Percentiles rank a stretch among this genome's conserved stretches.
Conservation (phyloP, 805 yeast genomes). For the Sugiyamaella floridensis region DNA sequence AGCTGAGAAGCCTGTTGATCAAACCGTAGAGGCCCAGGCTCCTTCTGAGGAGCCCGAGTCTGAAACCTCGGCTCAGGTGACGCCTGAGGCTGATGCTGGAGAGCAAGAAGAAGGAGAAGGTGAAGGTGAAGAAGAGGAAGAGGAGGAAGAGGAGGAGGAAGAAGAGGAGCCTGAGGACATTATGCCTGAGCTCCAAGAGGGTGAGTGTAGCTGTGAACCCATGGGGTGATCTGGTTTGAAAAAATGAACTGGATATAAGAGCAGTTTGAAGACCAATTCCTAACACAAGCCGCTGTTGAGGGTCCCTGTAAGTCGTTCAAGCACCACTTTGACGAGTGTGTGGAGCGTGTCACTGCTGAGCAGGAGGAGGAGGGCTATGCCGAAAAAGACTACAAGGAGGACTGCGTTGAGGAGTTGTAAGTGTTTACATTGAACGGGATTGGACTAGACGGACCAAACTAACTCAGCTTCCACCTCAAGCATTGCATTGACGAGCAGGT, state of each 20-base stretch:
- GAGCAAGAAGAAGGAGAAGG: slow-evolving; percentile 31
- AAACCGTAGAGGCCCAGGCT: slow-evolving; percentile 4
- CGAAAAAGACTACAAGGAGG: slow-evolving; percentile 79
- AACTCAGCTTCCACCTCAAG: slow-evolving; percentile 69
- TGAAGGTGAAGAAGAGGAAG: slow-evolving; percentile 41
- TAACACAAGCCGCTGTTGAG: slow-evolving; percentile 47
- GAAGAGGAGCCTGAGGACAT: slow-evolving; percentile 66
- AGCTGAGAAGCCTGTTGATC: background rate
- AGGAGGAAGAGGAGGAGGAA: slow-evolving; percentile 52
- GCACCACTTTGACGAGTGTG: slow-evolving; percentile 92
- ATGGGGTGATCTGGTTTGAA: background rate
- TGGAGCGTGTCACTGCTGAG: slow-evolving; percentile 86
- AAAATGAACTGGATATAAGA: background rate
- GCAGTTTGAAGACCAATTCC: slow-evolving; percentile 16
- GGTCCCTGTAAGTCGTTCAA: slow-evolving; percentile 63
- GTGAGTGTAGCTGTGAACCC: slow-evolving; percentile 18
- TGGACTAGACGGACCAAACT: background rate
- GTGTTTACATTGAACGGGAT: slow-evolving; percentile 5
- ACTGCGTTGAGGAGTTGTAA: slow-evolving; percentile 88
- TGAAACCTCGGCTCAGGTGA: no score
- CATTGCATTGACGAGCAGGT: slow-evolving; percentile 89
- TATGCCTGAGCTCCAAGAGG: slow-evolving; percentile 52
- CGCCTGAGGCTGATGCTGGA: slow-evolving; percentile 24
- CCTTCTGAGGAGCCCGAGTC: slow-evolving; percentile 21
- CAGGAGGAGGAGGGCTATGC: slow-evolving; percentile 80